These are phyloP conservation scores for Articulospora tetracladia DNA, from an alignment of 495 filamentous ascomycete genomes.

Conservation along the genomic window DNA sequence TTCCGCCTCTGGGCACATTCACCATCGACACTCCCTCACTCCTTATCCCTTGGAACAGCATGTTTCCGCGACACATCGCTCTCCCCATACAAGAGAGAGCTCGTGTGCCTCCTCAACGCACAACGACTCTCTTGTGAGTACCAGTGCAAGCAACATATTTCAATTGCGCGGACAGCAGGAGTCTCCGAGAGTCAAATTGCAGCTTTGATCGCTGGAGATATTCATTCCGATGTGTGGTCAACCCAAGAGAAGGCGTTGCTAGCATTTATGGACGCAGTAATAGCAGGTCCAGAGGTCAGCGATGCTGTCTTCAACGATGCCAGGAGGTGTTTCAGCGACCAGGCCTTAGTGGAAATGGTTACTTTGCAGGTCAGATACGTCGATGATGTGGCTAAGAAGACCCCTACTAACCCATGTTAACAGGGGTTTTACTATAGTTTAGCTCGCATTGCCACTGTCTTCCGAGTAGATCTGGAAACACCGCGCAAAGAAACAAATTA, in stretches of 20 bases:
- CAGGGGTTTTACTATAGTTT: constrained; percentile 20
- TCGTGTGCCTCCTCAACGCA: constrained; percentile 14
- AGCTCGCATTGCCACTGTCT: constrained; percentile 16
- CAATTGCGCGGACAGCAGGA: constrained; percentile 1
- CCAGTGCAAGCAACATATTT: constrained; percentile 18
- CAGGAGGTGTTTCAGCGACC: constrained; percentile 16
- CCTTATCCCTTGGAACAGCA: constrained; percentile 20
- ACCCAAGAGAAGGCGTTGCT: constrained; percentile 13
- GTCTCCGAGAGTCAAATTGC: constrained; percentile 12
- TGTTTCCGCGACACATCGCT: constrained; percentile 22
- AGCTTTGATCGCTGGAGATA: constrained; percentile 9
- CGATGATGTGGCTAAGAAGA: not conserved
- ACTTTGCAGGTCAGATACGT: constrained; percentile 17
- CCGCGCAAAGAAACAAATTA: not conserved
- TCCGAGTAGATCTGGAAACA: constrained; percentile 13
- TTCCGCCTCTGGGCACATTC: constrained; percentile 19
- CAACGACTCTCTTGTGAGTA: constrained; percentile 14
- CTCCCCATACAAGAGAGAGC: constrained; percentile 12
- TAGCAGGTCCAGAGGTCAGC: constrained; percentile 13
- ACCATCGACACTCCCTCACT: constrained; percentile 18
- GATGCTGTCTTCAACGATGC: constrained; percentile 15
- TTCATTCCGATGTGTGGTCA: constrained; percentile 9
- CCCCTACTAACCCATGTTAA: not conserved
- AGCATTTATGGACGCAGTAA: constrained; percentile 16
- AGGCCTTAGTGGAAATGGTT: constrained; percentile 19